Percentiles rank a stretch among this genome's conserved stretches.
Conservation (phyloP, 2,329 filamentous ascomycete species). For the Colletotrichum sp. region DNA sequence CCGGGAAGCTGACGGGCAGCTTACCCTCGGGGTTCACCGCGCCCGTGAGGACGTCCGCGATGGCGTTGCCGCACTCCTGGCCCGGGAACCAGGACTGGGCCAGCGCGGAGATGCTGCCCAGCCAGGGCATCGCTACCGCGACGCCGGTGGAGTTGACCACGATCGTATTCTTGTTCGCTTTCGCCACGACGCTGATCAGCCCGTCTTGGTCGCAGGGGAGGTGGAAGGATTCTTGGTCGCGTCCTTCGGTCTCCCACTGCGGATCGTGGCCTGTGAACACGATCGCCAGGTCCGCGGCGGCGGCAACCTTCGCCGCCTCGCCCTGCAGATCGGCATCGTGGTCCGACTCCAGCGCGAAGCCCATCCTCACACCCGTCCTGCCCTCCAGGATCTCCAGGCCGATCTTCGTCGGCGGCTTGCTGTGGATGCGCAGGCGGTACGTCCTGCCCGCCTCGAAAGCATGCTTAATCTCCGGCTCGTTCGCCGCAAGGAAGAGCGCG, state of each 20-base stretch:
- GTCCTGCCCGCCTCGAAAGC: slow-evolving; percentile 29
- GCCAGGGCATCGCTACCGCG: slow-evolving; percentile 65
- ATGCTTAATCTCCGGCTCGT: slow-evolving; percentile 33
- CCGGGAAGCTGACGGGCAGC: slow-evolving; percentile 68
- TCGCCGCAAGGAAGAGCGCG: slow-evolving; percentile 34
- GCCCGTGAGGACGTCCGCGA: slow-evolving; percentile 71
- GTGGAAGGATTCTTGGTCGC: slow-evolving; percentile 61
- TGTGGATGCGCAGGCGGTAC: slow-evolving; percentile 35
- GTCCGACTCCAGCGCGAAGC: slow-evolving; percentile 34
- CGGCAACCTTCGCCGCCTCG: slow-evolving; percentile 44
- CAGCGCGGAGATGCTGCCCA: slow-evolving; percentile 60
- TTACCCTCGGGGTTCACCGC: slow-evolving; percentile 69
- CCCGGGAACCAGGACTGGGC: slow-evolving; percentile 73
- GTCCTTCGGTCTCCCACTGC: slow-evolving; percentile 55
- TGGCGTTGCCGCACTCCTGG: slow-evolving; percentile 71
- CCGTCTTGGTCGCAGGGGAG: slow-evolving; percentile 66
- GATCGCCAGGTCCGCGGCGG: slow-evolving; percentile 58
- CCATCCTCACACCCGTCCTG: slow-evolving; percentile 33
- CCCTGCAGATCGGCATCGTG: slow-evolving; percentile 62
- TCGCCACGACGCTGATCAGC: slow-evolving; percentile 62
- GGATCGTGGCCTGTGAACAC: slow-evolving; percentile 69
- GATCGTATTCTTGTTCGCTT: slow-evolving; percentile 64
- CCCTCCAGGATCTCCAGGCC: slow-evolving; percentile 37
- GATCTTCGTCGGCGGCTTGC: slow-evolving; percentile 30
- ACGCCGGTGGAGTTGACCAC: slow-evolving; percentile 71